Base-by-base conservation (phyloP, 495 filamentous ascomycete genomes). In the Hypoxylon intermedium region DNA sequence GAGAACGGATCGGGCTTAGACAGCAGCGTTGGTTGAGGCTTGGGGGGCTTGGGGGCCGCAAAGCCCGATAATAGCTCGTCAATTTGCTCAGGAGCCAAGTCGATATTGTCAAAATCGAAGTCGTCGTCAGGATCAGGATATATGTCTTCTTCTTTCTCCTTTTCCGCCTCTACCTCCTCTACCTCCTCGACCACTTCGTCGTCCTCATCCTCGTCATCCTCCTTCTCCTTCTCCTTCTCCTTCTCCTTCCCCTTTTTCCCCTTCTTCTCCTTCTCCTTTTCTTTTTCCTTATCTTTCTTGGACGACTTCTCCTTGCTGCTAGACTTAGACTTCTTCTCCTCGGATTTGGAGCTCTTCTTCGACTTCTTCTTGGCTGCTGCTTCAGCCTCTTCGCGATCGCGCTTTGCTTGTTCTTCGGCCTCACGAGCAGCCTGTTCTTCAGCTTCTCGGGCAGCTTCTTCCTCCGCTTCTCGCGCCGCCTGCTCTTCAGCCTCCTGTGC, bases 51-150 rank as follows among this genome's bases (percentile, higher is more conserved):
- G 21, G 73, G 70, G 15, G 74, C 37, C 21, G 53, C 52, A 19
- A 67, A 52, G 43, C 44, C 60, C 11, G 66, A 55, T 26, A 73
- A 58, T 31, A 75, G 58, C 44, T 68, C 67, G 30, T 74, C 72
- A 21, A 70, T 64, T 46, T 79, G 59, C 46, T 79, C 77, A 9
- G 72, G 48, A 18, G 75, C 75, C 15, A 79, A 63, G 20, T 79
- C 67, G 15, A 77, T 48, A 51, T 69, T 64, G 49, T 71, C 68
- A 9, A 73, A 61, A 50, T 73, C 62, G 4, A 72, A 49, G 48
- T 72, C 72, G 16, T 75, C 72, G 60, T 74, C 66, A 9, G 36
- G 15, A 9, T 72, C 67, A 51, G 61, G 65, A 20, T 69, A 59
- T 12, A 33, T 26, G 18, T 63, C 57, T 26, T 53, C 65, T 3